These are phyloP conservation scores for Pythium plurisporium DNA, from an alignment of 352 stramenopile genomes.

Conservation along the genomic window DNA sequence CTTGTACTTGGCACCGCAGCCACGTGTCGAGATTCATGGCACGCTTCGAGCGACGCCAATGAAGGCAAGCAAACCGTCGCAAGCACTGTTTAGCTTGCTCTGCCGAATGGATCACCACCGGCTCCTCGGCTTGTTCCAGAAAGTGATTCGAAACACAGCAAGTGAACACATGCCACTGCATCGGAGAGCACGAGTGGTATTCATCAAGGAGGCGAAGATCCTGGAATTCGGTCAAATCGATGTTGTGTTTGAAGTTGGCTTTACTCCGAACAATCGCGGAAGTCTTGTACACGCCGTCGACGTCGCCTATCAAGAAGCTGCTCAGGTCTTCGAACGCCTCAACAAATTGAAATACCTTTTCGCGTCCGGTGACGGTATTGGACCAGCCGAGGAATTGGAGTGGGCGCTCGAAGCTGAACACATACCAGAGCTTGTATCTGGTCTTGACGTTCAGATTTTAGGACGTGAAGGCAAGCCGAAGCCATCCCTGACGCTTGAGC, in stretches of 20 bases:
- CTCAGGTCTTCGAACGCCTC: constrained; percentile 26
- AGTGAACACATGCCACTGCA: constrained; percentile 31
- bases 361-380: not conserved
- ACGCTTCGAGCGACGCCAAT: constrained; percentile 25
- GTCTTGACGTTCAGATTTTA: constrained; percentile 28
- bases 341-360: constrained; percentile 8
- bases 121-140: constrained; percentile 28
- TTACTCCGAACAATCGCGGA: constrained; percentile 40
- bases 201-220: constrained; percentile 29
- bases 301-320: constrained; percentile 29
- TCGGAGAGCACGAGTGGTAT: constrained; percentile 37
- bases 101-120: not conserved
- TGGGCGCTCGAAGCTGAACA: constrained; percentile 21
- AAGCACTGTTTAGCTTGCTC: constrained; percentile 33
- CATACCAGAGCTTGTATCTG: not conserved
- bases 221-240: constrained; percentile 14
- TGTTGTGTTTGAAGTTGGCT: constrained; percentile 36
- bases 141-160: constrained; percentile 32
- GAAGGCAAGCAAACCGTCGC: constrained; percentile 11
- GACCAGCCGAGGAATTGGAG: not conserved
- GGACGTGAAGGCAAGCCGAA: constrained; percentile 21
- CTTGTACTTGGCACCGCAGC: constrained; percentile 40
- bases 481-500: constrained; percentile 31
- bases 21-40: constrained; percentile 39
- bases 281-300: constrained; percentile 30